Evolutionary conservation across 768 basidiomycete genomes (phyloP), one percentile per base, ranked within the genome.

Genomic region (Austroboletus festivus): DNA sequence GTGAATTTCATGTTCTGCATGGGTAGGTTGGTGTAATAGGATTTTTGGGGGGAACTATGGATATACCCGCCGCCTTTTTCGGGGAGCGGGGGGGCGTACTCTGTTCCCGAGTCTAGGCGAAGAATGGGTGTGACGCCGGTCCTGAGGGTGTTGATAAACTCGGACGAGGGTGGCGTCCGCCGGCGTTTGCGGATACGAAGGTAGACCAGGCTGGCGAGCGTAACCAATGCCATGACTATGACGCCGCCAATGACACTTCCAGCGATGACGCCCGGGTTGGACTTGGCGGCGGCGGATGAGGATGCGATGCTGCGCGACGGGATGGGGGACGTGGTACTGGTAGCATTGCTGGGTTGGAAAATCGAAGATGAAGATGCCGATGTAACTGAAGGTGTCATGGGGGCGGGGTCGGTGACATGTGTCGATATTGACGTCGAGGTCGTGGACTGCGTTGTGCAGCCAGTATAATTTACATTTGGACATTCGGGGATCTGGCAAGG

Each of bases 131-230:
- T 2, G 12, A 43, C 39, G 16, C 67, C 67, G 0, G 43, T 50
- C 38, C 46, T 53, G 45, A 64, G 48, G 24, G 62, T 61, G 19
- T 65, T 60, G 35, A 79, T 63, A 61, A 84, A 85, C 53, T 83
- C 82, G 16, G 80, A 72, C 15, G 82, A 82, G 4, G 85, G 84
- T 1, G 81, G 72, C n/a, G 67, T 71, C 43, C 68, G 73, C 21
- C 60, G 69, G 35, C 69, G 70, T 18, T 46, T 48, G 19, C 74
- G 74, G 16, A 72, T 68, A 35, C 74, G 76, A 13, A 73, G 56
- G 52, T 74, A 59, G 39, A 78, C 33, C 41, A 81, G 50, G n/a
- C 69, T 26, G 26, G 56, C 68, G 8, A 73, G 44, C 6, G 61
- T 39, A 15, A 73, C 28, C 39, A 77, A 54, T 10, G 65, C 51